Evolutionary conservation across 225 moss, liverwort and hornwort species (phyloP).

Genomic region (Pseudisothecium myosuroides): DNA sequence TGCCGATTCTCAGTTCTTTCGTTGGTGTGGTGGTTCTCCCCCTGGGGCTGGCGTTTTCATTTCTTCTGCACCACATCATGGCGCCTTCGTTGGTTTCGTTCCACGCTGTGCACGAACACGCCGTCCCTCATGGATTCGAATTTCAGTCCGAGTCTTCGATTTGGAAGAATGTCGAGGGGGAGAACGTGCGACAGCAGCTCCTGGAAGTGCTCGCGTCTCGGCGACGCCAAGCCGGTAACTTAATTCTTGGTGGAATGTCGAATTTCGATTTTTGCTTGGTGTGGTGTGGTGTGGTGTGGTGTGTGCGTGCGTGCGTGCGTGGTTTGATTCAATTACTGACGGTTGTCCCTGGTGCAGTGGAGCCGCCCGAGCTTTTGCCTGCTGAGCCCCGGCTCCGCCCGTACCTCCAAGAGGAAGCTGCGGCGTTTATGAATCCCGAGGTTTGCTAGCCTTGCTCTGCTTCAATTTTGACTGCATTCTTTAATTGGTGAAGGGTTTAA

Average conservation of each 20-base stretch:
- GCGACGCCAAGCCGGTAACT: conserved; percentile 32
- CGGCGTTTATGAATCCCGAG: conserved; percentile 3
- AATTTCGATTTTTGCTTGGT: neutral
- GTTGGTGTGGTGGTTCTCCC: neutral
- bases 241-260: neutral
- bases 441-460: neutral
- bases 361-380: conserved; percentile 13
- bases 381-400: conserved; percentile 8
- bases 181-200: conserved; percentile 27
- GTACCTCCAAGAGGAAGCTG: conserved; percentile 22
- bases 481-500: neutral
- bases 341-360: neutral
- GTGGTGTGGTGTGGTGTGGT: no score
- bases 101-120: neutral
- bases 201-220: conserved; percentile 53
- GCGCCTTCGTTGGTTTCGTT: neutral
- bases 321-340: neutral
- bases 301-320: neutral
- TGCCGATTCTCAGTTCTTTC: neutral
- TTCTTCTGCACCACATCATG: neutral
- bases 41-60: neutral
- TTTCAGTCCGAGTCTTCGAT: neutral
- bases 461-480: neutral
- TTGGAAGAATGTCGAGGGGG: conserved; percentile 19
- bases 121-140: neutral